Conservation (phyloP, 768 basidiomycete genomes). For the Termitomyces bulborhizus region DNA sequence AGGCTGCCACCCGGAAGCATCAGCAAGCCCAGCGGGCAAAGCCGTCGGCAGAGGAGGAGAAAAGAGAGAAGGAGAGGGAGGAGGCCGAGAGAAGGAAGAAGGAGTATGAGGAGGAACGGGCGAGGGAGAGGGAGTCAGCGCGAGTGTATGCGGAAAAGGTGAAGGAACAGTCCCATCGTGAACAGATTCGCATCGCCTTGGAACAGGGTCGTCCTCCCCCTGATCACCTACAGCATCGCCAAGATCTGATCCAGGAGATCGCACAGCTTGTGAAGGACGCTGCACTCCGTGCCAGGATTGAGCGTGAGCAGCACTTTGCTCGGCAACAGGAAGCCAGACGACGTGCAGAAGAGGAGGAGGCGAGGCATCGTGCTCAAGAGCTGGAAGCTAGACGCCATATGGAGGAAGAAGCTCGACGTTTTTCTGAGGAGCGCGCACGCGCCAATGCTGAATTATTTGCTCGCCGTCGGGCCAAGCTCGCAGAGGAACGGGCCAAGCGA, state of each 20-base stretch:
- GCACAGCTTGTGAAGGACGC: slow-evolving; percentile 1
- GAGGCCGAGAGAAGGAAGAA: background rate
- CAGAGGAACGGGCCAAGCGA: background rate
- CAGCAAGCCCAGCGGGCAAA: background rate
- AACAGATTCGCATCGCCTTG: slow-evolving; percentile 2
- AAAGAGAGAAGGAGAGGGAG: background rate
- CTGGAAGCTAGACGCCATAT: background rate
- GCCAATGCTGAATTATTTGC: background rate
- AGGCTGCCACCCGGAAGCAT: background rate
- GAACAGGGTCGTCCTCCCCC: slow-evolving; percentile 2
- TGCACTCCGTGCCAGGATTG: background rate
- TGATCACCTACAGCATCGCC: background rate
- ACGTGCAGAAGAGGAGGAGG: background rate
- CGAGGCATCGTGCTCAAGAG: background rate
- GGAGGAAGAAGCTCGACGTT: background rate
- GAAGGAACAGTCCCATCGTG: background rate
- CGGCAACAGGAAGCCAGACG: slow-evolving; percentile 1
- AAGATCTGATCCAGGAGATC: slow-evolving; percentile 5
- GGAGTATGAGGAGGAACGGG: background rate
- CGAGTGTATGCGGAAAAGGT: background rate
- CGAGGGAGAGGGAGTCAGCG: background rate
- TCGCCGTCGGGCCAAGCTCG: slow-evolving; percentile 1
- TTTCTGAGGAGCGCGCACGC: background rate
- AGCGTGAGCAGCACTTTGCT: background rate
- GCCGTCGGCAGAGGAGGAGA: slow-evolving; percentile 1